Percentiles rank a stretch among this genome's conserved stretches.
These are phyloP conservation scores for Suhomyces choctaworum DNA, from an alignment of 1,139 yeast species.

Conservation along the genomic window DNA sequence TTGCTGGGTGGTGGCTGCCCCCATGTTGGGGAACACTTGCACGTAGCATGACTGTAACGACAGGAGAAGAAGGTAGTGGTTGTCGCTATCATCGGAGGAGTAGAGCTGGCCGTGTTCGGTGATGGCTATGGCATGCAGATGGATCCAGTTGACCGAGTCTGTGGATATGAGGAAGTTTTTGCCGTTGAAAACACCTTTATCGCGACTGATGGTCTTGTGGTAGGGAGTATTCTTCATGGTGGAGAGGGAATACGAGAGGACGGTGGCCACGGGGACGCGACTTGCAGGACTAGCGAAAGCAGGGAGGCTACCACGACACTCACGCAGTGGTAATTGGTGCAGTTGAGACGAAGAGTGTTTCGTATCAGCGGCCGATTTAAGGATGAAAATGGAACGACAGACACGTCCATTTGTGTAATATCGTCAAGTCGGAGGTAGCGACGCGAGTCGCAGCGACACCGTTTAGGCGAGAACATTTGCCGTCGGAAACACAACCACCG, in stretches of 20 bases:
- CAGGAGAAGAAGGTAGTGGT: slow-evolving; percentile 36
- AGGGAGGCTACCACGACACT: too few species aligned
- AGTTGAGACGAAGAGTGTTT: too few species aligned
- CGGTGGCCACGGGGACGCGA: too few species aligned
- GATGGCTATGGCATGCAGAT: slow-evolving; percentile 32
- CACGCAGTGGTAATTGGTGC: too few species aligned
- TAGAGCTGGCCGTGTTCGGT: slow-evolving; percentile 40
- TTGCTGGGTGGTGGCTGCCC: slow-evolving; percentile 13
- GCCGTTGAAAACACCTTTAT: slow-evolving; percentile 41
- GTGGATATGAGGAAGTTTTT: slow-evolving; percentile 38
- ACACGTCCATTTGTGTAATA: slow-evolving; percentile 13
- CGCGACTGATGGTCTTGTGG: slow-evolving; percentile 34
- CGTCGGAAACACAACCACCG: too few species aligned
- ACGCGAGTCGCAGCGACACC: neutral
- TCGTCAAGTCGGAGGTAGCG: slow-evolving; percentile 9
- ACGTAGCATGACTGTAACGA: slow-evolving; percentile 45
- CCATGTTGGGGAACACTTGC: slow-evolving; percentile 35
- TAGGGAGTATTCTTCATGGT: slow-evolving; percentile 27
- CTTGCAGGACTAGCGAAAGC: too few species aligned
- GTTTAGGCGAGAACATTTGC: too few species aligned
- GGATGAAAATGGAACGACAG: slow-evolving; percentile 4
- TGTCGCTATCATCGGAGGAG: slow-evolving; percentile 36
- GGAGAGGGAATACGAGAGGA: too few species aligned
- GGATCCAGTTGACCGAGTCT: slow-evolving; percentile 43
- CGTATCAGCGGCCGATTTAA: slow-evolving; percentile 4